Evolutionary conservation across 2,329 filamentous ascomycete species (phyloP).

Genomic region (Myriosclerotinia scirpicola): DNA sequence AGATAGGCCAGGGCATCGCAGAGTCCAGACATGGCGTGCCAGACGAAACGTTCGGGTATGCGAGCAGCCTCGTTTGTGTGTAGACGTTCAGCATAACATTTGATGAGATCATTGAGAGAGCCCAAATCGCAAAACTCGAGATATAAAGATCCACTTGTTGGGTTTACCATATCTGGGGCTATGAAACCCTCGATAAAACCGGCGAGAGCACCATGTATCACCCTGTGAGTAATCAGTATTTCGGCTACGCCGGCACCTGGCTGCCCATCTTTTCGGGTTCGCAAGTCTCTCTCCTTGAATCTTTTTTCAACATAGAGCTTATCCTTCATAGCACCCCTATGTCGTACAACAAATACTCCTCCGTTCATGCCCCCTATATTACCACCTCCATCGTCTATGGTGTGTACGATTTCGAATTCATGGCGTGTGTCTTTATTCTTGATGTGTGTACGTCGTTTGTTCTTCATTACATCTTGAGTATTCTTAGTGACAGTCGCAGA

Average conservation of each 20-base stretch:
- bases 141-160: constrained; percentile 31
- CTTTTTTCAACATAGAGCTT: constrained; percentile 30
- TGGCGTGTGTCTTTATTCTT: constrained; percentile 25
- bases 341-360: constrained; percentile 34
- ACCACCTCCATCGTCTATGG: constrained; percentile 33
- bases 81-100: constrained; percentile 25
- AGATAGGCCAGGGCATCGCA: constrained; percentile 37
- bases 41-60: constrained; percentile 35
- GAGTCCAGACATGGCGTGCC: constrained; percentile 37
- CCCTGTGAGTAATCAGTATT: constrained; percentile 31
- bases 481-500: constrained; percentile 23
- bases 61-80: constrained; percentile 8
- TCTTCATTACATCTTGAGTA: constrained; percentile 5
- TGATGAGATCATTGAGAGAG: constrained; percentile 33
- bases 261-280: background rate
- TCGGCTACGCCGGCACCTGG: constrained; percentile 25
- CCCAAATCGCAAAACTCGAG: constrained; percentile 39
- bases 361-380: constrained; percentile 37
- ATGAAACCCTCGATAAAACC: constrained; percentile 33
- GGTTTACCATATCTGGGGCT: background rate
- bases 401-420: constrained; percentile 32
- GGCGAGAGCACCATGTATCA: constrained; percentile 32
- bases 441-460: constrained; percentile 17
- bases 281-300: constrained; percentile 24
- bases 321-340: constrained; percentile 22